phyloP scores from a whole-genome alignment of 208 protist genomes.

The Porcisia deanei region DNA sequence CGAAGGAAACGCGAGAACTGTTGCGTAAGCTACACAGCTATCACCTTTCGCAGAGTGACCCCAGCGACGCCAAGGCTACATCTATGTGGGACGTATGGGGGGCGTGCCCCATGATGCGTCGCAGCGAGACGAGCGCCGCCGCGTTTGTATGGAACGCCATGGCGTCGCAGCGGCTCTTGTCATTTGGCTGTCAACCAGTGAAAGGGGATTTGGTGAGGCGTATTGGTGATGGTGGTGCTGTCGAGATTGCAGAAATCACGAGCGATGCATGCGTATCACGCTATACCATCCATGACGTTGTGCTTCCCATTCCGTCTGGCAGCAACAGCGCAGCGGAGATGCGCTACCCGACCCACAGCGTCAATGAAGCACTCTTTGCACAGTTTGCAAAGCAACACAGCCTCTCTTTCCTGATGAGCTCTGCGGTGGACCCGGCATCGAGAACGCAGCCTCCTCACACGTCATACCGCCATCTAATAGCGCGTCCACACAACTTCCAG shows the following conservation, averaged over 20 bases:
- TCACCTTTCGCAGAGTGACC: conserved; percentile 15
- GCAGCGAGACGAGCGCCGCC: conserved; percentile 38
- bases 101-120: conserved; percentile 16
- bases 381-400: conserved; percentile 42
- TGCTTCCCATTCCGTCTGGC: conserved; percentile 73
- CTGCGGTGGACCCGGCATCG: neutral
- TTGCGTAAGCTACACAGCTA: conserved; percentile 37
- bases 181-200: conserved; percentile 38
- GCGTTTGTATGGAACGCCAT: conserved; percentile 89
- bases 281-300: conserved; percentile 65
- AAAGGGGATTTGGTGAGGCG: conserved; percentile 64
- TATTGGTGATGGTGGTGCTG: conserved; percentile 4
- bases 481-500: conserved; percentile 49
- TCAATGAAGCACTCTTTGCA: conserved; percentile 29
- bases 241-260: conserved; percentile 26
- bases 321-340: neutral
- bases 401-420: conserved; percentile 43
- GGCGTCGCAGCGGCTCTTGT: conserved; percentile 69
- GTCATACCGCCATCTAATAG: conserved; percentile 55
- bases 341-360: conserved; percentile 20
- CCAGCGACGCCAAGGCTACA: neutral
- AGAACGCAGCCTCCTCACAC: neutral
- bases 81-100: conserved; percentile 42
- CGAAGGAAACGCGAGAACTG: conserved; percentile 26
- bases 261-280: conserved; percentile 28